Evolutionary conservation across 306 rosid species (phyloP).

Genomic region (Fragaria nilgerrensis): DNA sequence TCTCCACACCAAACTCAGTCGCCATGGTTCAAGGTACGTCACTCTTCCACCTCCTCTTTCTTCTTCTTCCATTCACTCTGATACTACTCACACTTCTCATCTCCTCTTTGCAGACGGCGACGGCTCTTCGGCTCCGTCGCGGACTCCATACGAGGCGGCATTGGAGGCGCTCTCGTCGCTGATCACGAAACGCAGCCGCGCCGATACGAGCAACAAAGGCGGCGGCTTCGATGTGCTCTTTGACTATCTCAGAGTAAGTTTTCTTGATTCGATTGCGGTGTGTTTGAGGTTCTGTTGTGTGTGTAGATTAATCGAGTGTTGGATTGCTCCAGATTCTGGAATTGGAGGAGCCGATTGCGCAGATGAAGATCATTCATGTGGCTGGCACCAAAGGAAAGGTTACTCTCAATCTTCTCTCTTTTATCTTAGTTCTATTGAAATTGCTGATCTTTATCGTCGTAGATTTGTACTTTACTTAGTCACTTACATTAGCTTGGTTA

Average conservation of each 20-base stretch:
- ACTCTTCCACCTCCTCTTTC: background rate
- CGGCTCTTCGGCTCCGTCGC: constrained; percentile 19
- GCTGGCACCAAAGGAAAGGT: constrained; percentile 99
- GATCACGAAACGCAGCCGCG: constrained; percentile 77
- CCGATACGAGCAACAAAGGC: constrained; percentile 66
- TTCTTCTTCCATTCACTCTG: constrained; percentile 1
- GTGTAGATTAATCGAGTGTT: background rate
- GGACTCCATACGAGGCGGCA: constrained; percentile 69
- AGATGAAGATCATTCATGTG: constrained; percentile 88
- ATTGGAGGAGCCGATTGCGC: constrained; percentile 71
- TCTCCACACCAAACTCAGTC: constrained; percentile 4
- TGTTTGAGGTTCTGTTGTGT: background rate
- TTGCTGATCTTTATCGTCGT: background rate
- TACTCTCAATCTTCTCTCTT: background rate
- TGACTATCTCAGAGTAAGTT: constrained; percentile 59
- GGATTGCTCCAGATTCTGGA: constrained; percentile 59
- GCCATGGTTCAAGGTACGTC: constrained; percentile 46
- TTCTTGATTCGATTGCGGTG: constrained; percentile 1
- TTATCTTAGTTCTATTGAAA: background rate
- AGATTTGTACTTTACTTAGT: background rate
- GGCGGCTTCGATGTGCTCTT: constrained; percentile 64
- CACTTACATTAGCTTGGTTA: background rate
- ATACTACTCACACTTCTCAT: constrained; percentile 4
- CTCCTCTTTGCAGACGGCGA: constrained; percentile 34
- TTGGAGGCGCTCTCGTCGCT: constrained; percentile 77